Evolutionary conservation across 225 moss, liverwort and hornwort genomes (phyloP).

Genomic region (Physcomitrium patens): DNA sequence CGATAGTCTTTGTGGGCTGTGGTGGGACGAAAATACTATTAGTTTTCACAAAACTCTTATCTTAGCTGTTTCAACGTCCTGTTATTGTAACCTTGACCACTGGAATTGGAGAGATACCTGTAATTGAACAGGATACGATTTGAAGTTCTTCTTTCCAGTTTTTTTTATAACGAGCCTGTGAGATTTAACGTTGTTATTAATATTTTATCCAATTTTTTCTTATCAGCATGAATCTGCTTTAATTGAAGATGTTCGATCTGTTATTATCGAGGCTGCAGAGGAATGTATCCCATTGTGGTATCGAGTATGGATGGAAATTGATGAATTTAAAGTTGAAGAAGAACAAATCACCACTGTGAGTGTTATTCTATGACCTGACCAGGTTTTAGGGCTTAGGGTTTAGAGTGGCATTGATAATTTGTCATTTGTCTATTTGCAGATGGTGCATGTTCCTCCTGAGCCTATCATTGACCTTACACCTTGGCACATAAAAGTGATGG

Average conservation of each 20-base stretch:
- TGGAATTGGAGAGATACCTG: too few species aligned
- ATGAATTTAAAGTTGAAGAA: slow-evolving; percentile 62
- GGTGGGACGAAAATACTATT: too few species aligned
- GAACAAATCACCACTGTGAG: slow-evolving; percentile 56
- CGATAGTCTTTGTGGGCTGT: too few species aligned
- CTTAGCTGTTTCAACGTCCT: too few species aligned
- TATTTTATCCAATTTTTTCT: not conserved
- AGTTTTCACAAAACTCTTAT: too few species aligned
- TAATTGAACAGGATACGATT: too few species aligned
- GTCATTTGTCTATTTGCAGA: slow-evolving; percentile 17
- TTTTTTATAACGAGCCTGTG: too few species aligned
- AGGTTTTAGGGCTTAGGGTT: too few species aligned
- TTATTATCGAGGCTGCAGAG: slow-evolving; percentile 55
- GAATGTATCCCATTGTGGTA: slow-evolving; percentile 85
- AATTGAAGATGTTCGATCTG: slow-evolving; percentile 55
- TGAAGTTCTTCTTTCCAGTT: too few species aligned
- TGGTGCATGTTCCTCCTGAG: slow-evolving; percentile 43
- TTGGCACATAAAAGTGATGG: slow-evolving; percentile 66
- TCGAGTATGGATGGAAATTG: slow-evolving; percentile 59
- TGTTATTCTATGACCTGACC: not conserved
- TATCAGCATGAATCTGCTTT: slow-evolving; percentile 66
- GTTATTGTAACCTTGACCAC: too few species aligned
- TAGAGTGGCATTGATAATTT: too few species aligned
- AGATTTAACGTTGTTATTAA: not conserved
- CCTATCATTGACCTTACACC: slow-evolving; percentile 50